phyloP scores from a whole-genome alignment of 352 stramenopile genomes.

The Globisporangium okanoganense region DNA sequence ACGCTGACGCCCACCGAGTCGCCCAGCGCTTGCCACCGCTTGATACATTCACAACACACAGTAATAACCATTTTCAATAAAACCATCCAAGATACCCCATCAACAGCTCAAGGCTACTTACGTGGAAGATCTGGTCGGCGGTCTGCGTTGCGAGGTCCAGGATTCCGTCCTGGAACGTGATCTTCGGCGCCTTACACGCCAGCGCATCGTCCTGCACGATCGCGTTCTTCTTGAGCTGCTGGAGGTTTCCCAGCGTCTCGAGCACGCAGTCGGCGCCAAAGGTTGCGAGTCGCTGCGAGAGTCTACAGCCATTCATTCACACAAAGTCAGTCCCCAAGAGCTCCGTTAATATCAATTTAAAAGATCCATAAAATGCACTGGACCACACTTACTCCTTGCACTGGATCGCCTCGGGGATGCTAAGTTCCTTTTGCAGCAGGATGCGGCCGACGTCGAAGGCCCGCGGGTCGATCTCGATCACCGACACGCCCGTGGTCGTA shows the following conservation, averaged over 20 bases:
- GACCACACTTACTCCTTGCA: conserved; percentile 31
- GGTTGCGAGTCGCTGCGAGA: conserved; percentile 42
- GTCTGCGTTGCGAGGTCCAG: conserved; percentile 43
- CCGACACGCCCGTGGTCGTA: conserved; percentile 63
- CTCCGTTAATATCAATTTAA: background rate
- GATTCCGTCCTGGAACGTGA: conserved; percentile 53
- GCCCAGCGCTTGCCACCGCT: conserved; percentile 78
- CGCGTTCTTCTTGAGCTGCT: conserved; percentile 39
- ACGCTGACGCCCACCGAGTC: conserved; percentile 68
- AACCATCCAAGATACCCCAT: background rate
- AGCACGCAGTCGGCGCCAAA: conserved; percentile 68
- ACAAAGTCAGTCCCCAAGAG: background rate
- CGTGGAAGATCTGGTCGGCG: conserved; percentile 51
- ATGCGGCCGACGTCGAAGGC: conserved; percentile 83
- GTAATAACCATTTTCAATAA: background rate
- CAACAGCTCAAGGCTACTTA: conserved; percentile 19
- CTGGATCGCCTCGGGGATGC: conserved; percentile 50
- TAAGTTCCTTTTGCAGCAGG: conserved; percentile 44
- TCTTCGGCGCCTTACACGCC: conserved; percentile 68
- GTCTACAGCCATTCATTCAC: conserved; percentile 19
- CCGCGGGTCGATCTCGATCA: conserved; percentile 84
- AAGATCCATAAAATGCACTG: background rate
- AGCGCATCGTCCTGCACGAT: conserved; percentile 47
- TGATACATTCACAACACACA: background rate
- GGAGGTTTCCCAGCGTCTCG: conserved; percentile 52